A percentile compares a stretch with the other conserved stretches of the same genome.
These are phyloP conservation scores for Candida railenensis DNA, from an alignment of 805 yeast genomes.

Conservation along the genomic window DNA sequence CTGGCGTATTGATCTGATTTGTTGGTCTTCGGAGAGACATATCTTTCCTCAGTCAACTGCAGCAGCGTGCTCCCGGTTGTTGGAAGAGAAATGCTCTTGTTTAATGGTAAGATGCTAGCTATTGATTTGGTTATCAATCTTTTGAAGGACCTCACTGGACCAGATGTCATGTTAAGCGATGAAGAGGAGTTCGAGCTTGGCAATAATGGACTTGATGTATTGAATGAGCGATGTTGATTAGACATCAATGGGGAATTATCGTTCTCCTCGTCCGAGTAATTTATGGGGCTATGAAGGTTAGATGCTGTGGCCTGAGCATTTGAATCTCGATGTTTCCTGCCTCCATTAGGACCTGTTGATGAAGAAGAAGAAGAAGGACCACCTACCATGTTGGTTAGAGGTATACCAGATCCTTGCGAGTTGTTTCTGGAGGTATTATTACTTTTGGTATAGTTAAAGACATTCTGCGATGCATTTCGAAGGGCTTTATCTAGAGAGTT, in stretches of 20 bases:
- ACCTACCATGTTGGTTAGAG: constrained; percentile 22
- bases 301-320: constrained; percentile 16
- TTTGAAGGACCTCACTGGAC: not conserved
- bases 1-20: constrained; percentile 44
- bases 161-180: constrained; percentile 19
- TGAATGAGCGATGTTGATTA: constrained; percentile 16
- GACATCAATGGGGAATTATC: constrained; percentile 32
- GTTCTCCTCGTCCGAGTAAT: constrained; percentile 12
- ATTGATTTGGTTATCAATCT: not conserved
- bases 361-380: constrained; percentile 5
- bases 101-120: not conserved
- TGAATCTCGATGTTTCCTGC: not conserved
- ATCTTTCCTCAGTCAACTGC: constrained; percentile 27
- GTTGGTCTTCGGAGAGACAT: constrained; percentile 37
- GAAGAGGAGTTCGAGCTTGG: constrained; percentile 7
- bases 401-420: constrained; percentile 29
- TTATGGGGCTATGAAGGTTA: constrained; percentile 26
- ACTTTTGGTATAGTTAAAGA: constrained; percentile 24
- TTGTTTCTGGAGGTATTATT: constrained; percentile 24
- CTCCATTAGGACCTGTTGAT: constrained; percentile 1
- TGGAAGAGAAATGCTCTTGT: not conserved
- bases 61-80: not conserved
- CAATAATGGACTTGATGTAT: not conserved
- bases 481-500: constrained; percentile 65
- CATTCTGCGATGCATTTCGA: constrained; percentile 46